Evolutionary conservation across 768 basidiomycete species (phyloP).

Genomic region (Rhodosporidiobolus sp.): DNA sequence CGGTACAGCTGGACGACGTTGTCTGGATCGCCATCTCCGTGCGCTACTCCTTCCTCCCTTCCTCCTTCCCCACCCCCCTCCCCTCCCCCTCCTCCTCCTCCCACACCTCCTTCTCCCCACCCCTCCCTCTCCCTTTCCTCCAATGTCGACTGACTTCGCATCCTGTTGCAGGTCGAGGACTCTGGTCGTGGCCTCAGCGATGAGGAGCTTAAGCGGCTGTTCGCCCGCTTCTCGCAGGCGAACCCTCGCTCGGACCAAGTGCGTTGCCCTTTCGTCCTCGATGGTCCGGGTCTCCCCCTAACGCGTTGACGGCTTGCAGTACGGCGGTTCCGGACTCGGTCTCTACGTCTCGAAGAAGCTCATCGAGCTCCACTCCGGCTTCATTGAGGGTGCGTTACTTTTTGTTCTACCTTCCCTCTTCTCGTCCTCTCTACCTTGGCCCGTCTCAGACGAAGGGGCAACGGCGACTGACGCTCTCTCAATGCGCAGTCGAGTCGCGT

Average conservation of each 20-base stretch:
- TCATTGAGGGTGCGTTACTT: conserved; percentile 22
- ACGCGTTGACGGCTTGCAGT: background rate
- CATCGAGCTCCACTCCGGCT: conserved; percentile 35
- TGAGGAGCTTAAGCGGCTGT: conserved; percentile 18
- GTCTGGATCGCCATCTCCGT: conserved; percentile 17
- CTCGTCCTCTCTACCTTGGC: no score
- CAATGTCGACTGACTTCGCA: conserved; percentile 19
- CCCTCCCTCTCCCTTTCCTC: conserved; percentile 14
- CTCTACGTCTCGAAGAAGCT: conserved; percentile 36
- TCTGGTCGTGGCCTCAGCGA: conserved; percentile 20
- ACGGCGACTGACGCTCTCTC: no score
- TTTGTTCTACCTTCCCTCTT: background rate
- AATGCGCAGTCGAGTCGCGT: background rate
- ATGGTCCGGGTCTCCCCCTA: no score
- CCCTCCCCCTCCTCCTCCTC: no score
- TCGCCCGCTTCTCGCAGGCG: conserved; percentile 30
- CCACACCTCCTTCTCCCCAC: no score
- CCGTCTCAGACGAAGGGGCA: no score
- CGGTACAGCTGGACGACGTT: conserved; percentile 10
- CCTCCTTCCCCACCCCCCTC: no score
- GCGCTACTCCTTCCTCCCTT: conserved; percentile 18
- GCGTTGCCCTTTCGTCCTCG: no score
- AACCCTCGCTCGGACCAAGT: conserved; percentile 24
- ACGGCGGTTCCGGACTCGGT: conserved; percentile 29
- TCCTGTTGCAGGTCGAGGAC: no score